Percentiles rank a stretch among this genome's conserved stretches.
phyloP scores from a whole-genome alignment of 75 land plant species.

The Selaginella moellendorffii region DNA sequence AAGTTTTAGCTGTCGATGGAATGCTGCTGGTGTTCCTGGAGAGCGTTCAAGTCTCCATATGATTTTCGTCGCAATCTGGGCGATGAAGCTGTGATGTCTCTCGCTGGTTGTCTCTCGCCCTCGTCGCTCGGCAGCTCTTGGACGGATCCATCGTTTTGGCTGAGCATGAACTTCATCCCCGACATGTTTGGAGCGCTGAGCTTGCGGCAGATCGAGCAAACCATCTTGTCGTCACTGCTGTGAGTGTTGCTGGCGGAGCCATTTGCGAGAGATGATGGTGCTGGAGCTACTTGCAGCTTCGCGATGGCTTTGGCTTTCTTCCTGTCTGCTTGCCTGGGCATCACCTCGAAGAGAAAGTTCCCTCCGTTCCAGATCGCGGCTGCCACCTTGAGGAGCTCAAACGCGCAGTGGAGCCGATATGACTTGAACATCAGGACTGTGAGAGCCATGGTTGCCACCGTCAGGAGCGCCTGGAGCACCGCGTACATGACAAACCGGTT shows the following conservation, averaged over 20 bases:
- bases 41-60: no score
- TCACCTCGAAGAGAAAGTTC: slow-evolving; percentile 34
- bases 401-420: not conserved
- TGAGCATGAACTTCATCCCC: not conserved
- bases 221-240: not conserved
- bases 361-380: slow-evolving; percentile 5
- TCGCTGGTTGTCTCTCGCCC: no score
- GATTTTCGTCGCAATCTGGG: no score
- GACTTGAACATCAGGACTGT: not conserved
- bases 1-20: no score
- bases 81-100: no score
- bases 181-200: not conserved
- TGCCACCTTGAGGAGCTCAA: slow-evolving; percentile 6
- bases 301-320: slow-evolving; percentile 67
- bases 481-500: slow-evolving; percentile 1
- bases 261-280: no score
- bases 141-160: not conserved
- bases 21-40: no score
- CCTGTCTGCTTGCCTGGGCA: slow-evolving; percentile 71
- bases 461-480: not conserved
- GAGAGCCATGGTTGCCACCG: slow-evolving; percentile 5
- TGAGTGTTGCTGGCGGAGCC: not conserved
- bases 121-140: no score
- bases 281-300: not conserved
- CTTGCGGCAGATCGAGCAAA: not conserved